phyloP scores from a whole-genome alignment of 768 basidiomycete genomes.

The Pleurotus pulmonarius region DNA sequence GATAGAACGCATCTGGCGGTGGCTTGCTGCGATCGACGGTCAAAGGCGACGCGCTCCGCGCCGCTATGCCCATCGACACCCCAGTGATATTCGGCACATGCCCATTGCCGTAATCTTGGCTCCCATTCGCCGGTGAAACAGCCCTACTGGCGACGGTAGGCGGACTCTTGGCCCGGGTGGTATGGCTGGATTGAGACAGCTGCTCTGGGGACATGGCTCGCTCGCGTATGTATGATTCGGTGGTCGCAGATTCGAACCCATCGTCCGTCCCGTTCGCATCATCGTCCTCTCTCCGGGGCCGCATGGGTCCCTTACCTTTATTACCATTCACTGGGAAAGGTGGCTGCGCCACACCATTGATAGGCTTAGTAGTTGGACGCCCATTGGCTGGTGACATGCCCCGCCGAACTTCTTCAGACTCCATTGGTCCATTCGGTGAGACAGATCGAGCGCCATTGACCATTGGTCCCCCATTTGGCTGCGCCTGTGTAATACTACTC shows the following conservation, averaged over 20 bases:
- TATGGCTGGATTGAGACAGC: constrained; percentile 14
- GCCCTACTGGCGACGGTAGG: constrained; percentile 44
- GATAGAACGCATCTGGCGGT: constrained; percentile 62
- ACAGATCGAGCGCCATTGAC: constrained; percentile 50
- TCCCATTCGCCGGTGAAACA: constrained; percentile 50
- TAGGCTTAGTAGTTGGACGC: constrained; percentile 33
- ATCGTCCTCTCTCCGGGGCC: constrained; percentile 47
- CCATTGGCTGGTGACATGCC: constrained; percentile 60
- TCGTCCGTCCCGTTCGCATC: constrained; percentile 43
- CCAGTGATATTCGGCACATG: constrained; percentile 51
- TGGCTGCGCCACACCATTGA: constrained; percentile 40
- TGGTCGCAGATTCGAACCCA: constrained; percentile 47
- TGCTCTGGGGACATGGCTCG: constrained; percentile 59
- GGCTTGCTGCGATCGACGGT: constrained; percentile 36
- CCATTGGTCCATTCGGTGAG: constrained; percentile 56
- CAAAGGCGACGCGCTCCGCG: constrained; percentile 30
- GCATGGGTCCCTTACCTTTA: constrained; percentile 49
- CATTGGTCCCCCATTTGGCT: constrained; percentile 17
- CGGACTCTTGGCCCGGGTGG: constrained; percentile 58
- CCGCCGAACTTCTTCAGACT: constrained; percentile 57
- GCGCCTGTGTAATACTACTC: constrained; percentile 26
- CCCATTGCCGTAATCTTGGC: constrained; percentile 23
- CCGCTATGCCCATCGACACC: constrained; percentile 45
- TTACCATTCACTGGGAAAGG: constrained; percentile 37
- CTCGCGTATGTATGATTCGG: constrained; percentile 40